phyloP scores from a whole-genome alignment of 108 stramenopile species.

The Hondaea fermentalgiana region DNA sequence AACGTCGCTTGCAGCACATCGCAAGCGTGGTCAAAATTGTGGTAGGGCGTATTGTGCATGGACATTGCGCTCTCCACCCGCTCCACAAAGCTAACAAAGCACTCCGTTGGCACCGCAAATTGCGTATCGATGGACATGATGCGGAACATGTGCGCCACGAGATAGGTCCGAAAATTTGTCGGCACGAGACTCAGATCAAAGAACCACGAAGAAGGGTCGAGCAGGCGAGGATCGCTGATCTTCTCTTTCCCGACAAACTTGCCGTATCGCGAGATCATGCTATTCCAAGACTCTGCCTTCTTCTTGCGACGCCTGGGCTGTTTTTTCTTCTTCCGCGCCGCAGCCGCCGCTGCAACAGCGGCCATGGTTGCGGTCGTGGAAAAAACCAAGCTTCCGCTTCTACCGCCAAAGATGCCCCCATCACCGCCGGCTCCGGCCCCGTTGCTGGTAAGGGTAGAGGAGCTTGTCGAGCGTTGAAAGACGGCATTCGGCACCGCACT shows the following conservation, averaged over 20 bases:
- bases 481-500: background rate
- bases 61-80: background rate
- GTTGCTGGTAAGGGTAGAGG: background rate
- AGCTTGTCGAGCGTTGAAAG: background rate
- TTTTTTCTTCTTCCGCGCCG: background rate
- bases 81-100: background rate
- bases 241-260: background rate
- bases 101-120: background rate
- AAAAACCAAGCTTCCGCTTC: background rate
- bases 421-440: no score
- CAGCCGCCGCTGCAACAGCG: background rate
- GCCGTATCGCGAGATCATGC: background rate
- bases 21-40: conserved; percentile 68
- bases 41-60: conserved; percentile 37
- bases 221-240: background rate
- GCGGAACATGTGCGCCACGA: background rate
- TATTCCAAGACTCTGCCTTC: background rate
- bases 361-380: background rate
- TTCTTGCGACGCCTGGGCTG: background rate
- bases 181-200: background rate
- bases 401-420: no score
- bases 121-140: background rate
- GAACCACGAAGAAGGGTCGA: background rate
- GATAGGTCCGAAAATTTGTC: no score
- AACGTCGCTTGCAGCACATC: conserved; percentile 59